phyloP scores from a whole-genome alignment of 1,139 yeast genomes.

The Spencermartinsiella ligniputridi region DNA sequence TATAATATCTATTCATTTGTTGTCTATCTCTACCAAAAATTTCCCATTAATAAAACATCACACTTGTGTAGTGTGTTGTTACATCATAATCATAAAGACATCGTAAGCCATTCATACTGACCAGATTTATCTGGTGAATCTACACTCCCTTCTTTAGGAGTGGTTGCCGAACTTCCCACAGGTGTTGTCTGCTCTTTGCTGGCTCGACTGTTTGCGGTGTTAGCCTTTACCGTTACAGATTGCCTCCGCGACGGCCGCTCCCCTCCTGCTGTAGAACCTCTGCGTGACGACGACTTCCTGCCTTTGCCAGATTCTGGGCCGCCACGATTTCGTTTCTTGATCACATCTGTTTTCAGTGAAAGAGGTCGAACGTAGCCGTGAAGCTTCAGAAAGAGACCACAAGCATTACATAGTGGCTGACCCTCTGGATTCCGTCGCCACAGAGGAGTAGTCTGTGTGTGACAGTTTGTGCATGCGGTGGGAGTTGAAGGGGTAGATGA shows the following conservation, averaged over 20 bases:
- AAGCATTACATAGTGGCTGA: constrained; percentile 90
- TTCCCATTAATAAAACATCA: background rate
- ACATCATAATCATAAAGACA: constrained; percentile 25
- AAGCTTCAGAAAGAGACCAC: constrained; percentile 83
- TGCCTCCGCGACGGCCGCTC: background rate
- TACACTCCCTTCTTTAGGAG: background rate
- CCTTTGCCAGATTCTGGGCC: constrained; percentile 13
- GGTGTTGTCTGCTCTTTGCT: background rate
- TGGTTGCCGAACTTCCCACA: background rate
- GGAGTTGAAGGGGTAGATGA: constrained; percentile 15
- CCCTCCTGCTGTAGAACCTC: constrained; percentile 11
- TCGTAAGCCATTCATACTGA: constrained; percentile 36
- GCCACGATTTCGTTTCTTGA: constrained; percentile 61
- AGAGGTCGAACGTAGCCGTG: constrained; percentile 95
- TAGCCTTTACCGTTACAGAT: constrained; percentile 3
- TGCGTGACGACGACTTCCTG: constrained; percentile 14
- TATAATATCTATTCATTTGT: background rate
- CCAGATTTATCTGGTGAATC: constrained; percentile 6
- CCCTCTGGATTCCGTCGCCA: constrained; percentile 96
- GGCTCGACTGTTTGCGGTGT: constrained; percentile 5
- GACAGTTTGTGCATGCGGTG: constrained; percentile 73
- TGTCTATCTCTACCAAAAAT: background rate
- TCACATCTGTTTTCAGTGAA: constrained; percentile 85
- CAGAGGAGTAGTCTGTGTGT: constrained; percentile 87
- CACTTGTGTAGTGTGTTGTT: background rate